Evolutionary conservation across 345 rosid species (phyloP), one percentile per base, ranked within the genome.

Genomic region (Moringa oleifera): DNA sequence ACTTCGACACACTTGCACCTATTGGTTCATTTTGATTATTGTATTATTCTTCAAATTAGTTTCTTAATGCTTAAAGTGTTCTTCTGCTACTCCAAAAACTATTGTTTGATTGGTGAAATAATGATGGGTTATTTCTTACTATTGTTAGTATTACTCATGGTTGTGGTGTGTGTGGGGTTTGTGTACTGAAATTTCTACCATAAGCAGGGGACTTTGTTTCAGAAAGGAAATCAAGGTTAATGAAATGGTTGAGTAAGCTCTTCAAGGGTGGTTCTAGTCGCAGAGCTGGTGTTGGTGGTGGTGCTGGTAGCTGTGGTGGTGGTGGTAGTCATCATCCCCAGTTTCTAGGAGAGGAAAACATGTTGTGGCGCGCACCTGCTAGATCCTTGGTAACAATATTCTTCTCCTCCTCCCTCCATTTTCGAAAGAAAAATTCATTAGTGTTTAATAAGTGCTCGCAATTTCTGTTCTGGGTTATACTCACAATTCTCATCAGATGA

Each of bases 171-270:
- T 41, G 47, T 15, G 12, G 6, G 16, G 47, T 33, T n/a, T 33
- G 37, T 4, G 16, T 55, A 36, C 65, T 64, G 66, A 51, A 28
- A 33, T 57, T 71, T 66, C 58, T 58, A 41, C 59, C 71, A 68
- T 74, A 64, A 76, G 75, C 83, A 93, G 97, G 94, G 76, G 91
- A 85, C 69, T 76, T 70, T 81, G 83, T 79, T 66, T 77, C 86
- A 79, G 89, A 88, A 80, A 85, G 80, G 71, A 88, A 85, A 77
- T 88, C 96, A 46, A 77, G 90, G 68, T 77, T 94, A 57, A 79
- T 88, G 90, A 90, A 86, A 81, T 94, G 99, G 99, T 79, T 94
- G 55, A 69, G 96, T 61, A 94, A 85, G 75, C 79, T 94, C 57
- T 94, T 94, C 55, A 94, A 85, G 71, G 71, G 73, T 55, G 80